Conservation (phyloP, 768 basidiomycete genomes). For the Phylloporus sp. region DNA sequence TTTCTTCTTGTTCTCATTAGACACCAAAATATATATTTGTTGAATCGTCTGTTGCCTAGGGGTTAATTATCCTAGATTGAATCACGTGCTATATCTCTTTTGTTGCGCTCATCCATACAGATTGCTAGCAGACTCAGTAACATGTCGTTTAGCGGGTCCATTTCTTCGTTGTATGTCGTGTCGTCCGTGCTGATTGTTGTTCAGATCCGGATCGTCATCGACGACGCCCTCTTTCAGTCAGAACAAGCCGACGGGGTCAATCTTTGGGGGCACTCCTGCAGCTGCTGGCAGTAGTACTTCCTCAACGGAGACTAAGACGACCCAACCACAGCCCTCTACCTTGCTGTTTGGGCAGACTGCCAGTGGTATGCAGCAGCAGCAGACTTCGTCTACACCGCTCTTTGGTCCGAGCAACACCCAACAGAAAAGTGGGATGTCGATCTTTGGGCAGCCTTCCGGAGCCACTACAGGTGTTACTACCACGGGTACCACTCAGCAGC, state of each 20-base stretch:
- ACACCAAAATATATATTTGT: background rate
- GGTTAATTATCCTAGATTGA: conserved; percentile 7
- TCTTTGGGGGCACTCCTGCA: conserved; percentile 35
- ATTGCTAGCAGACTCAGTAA: background rate
- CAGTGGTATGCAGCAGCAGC: conserved; percentile 18
- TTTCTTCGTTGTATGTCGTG: background rate
- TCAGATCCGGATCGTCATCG: conserved; percentile 38
- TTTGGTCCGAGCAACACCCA: conserved; percentile 19
- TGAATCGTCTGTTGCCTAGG: conserved; percentile 3
- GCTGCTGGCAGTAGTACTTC: conserved; percentile 16
- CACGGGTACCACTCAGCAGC: conserved; percentile 3
- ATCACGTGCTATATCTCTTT: conserved; percentile 13
- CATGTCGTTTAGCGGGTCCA: conserved; percentile 24
- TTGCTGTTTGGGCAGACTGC: conserved; percentile 7
- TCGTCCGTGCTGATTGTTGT: conserved; percentile 5
- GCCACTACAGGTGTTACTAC: background rate
- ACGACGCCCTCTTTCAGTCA: conserved; percentile 35
- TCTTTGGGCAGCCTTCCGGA: conserved; percentile 10
- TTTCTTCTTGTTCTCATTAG: background rate
- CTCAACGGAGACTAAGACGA: conserved; percentile 15
- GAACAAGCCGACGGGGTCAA: conserved; percentile 30
- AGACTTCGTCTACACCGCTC: conserved; percentile 15
- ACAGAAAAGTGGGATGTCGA: background rate
- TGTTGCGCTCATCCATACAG: background rate
- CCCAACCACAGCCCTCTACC: conserved; percentile 21